Conservation (phyloP, 1,284 basidiomycete species). For the Pterula multifida region DNA sequence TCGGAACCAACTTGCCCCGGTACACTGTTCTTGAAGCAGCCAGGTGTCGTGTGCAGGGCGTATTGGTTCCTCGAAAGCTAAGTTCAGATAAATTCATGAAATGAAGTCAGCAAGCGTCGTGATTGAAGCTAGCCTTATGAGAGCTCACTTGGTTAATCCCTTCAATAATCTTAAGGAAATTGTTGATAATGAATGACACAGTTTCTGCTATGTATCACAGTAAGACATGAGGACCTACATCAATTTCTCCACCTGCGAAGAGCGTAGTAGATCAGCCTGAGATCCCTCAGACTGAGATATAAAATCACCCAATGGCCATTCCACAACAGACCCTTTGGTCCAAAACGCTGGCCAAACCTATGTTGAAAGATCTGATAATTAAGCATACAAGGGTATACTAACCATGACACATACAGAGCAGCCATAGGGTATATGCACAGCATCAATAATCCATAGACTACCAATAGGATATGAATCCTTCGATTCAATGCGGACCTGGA, state of each 20-base stretch:
- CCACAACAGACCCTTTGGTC: conserved; percentile 29
- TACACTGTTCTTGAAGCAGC: conserved; percentile 17
- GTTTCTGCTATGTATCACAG: no score
- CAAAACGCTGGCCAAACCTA: conserved; percentile 47
- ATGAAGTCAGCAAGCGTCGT: neutral
- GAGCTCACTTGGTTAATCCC: conserved; percentile 24
- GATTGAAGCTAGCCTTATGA: neutral
- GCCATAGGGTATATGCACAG: conserved; percentile 46
- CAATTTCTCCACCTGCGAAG: conserved; percentile 36
- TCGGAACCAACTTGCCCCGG: conserved; percentile 26
- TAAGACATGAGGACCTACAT: conserved; percentile 14
- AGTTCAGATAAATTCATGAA: conserved; percentile 16
- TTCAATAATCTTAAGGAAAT: conserved; percentile 30
- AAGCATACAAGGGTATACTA: conserved; percentile 1
- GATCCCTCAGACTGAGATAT: neutral
- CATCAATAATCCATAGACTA: conserved; percentile 48
- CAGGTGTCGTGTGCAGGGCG: conserved; percentile 32
- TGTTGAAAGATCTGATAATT: neutral
- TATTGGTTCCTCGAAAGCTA: conserved; percentile 32
- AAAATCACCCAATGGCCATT: conserved; percentile 31
- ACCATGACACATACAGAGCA: conserved; percentile 26
- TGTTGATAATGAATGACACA: conserved; percentile 1
- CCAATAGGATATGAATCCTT: conserved; percentile 37
- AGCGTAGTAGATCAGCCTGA: neutral
- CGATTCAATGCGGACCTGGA: conserved; percentile 37